Evolutionary conservation across 495 filamentous ascomycete species (phyloP).

Genomic region (Amorphotheca resinae): DNA sequence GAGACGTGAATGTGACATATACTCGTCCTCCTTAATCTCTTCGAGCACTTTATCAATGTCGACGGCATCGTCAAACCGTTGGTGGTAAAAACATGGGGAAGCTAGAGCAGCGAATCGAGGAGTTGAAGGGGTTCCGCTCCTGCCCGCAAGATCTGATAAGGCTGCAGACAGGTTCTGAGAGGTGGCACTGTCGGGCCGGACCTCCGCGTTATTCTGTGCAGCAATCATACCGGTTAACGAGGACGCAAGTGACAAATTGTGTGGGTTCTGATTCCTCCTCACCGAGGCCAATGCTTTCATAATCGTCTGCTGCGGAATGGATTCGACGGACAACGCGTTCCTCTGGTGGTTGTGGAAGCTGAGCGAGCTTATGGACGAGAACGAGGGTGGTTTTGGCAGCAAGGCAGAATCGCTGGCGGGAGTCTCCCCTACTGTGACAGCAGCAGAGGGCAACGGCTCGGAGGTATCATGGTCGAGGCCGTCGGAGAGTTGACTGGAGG

Average conservation of each 20-base stretch:
- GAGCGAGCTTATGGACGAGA: slow-evolving; percentile 25
- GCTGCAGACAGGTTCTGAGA: slow-evolving; percentile 54
- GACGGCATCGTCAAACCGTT: slow-evolving; percentile 88
- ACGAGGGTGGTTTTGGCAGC: slow-evolving; percentile 15
- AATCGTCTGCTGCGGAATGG: slow-evolving; percentile 72
- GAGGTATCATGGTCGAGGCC: slow-evolving; percentile 22
- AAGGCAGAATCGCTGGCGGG: slow-evolving; percentile 12
- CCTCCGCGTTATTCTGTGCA: slow-evolving; percentile 7
- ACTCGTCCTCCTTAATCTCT: slow-evolving; percentile 84
- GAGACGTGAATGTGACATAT: slow-evolving; percentile 79
- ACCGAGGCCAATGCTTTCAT: slow-evolving; percentile 77
- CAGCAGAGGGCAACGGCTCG: slow-evolving; percentile 16
- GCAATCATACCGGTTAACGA: slow-evolving; percentile 42
- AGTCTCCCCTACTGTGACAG: slow-evolving; percentile 18
- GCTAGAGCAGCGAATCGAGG: slow-evolving; percentile 55
- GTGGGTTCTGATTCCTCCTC: slow-evolving; percentile 45
- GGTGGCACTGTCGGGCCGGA: slow-evolving; percentile 25
- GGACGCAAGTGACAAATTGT: slow-evolving; percentile 35
- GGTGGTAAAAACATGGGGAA: slow-evolving; percentile 95
- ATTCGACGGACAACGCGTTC: slow-evolving; percentile 54
- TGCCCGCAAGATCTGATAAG: slow-evolving; percentile 45
- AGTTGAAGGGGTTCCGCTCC: slow-evolving; percentile 40
- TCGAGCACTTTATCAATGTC: slow-evolving; percentile 92
- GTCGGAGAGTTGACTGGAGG: slow-evolving; percentile 24
- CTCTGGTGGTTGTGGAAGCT: slow-evolving; percentile 41